phyloP scores from a whole-genome alignment of 2,329 filamentous ascomycete species.

The Fusarium nygamai region DNA sequence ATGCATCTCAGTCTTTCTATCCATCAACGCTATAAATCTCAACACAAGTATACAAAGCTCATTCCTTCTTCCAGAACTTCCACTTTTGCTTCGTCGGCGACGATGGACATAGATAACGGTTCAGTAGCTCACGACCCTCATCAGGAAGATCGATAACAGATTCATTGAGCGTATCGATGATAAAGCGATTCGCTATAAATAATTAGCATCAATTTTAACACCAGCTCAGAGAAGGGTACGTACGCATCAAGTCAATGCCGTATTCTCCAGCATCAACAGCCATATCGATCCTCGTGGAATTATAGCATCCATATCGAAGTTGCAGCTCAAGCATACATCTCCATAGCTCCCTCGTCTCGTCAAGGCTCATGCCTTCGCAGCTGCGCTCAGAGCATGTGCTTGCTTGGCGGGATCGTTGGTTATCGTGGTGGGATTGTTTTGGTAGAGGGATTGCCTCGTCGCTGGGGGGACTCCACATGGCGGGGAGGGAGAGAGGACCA shows the following conservation, averaged over 20 bases:
- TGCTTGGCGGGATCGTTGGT: conserved; percentile 35
- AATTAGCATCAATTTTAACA: background rate
- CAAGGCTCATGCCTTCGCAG: conserved; percentile 47
- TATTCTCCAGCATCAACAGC: conserved; percentile 55
- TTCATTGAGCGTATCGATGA: conserved; percentile 53
- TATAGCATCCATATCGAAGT: conserved; percentile 59
- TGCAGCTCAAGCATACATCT: conserved; percentile 60
- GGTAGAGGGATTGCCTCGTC: conserved; percentile 21
- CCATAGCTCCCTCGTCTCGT: conserved; percentile 57
- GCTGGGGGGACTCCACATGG: conserved; percentile 31
- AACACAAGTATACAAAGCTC: background rate
- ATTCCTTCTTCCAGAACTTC: conserved; percentile 45
- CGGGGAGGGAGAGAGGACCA: conserved; percentile 31
- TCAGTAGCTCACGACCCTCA: conserved; percentile 50
- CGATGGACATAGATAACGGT: conserved; percentile 42
- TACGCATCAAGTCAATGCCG: conserved; percentile 56
- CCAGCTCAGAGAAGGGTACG: conserved; percentile 28
- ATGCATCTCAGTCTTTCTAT: background rate
- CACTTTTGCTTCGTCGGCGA: conserved; percentile 38
- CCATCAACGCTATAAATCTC: conserved; percentile 1
- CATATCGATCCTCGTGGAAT: conserved; percentile 59
- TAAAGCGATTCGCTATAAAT: conserved; percentile 50
- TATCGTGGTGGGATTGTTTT: conserved; percentile 21
- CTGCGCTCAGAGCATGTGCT: conserved; percentile 45
- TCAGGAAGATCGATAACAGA: conserved; percentile 50